phyloP scores from a whole-genome alignment of 768 basidiomycete genomes.

The Cyclocybe aegerita region DNA sequence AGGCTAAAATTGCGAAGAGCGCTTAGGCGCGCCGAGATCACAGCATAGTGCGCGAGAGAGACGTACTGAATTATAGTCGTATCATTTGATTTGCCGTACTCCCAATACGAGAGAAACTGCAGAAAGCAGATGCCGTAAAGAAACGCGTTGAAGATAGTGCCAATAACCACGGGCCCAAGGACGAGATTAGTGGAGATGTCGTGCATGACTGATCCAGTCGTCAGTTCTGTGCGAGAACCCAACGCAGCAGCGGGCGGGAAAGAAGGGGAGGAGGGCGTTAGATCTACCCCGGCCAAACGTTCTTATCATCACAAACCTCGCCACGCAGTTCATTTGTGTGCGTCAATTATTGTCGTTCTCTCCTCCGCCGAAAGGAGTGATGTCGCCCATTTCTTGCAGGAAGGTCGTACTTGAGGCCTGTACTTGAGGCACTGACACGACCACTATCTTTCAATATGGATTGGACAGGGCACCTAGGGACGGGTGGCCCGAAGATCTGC shows the following conservation, averaged over 20 bases:
- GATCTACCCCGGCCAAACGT: no score
- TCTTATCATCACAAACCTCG: no score
- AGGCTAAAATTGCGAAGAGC: slow-evolving; percentile 7
- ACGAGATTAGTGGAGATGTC: slow-evolving; percentile 3
- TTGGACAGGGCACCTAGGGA: no score
- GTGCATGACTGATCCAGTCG: neutral
- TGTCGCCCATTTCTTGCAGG: no score
- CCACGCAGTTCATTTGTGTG: no score
- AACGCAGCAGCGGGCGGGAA: neutral
- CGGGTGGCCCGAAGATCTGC: no score
- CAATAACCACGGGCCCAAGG: slow-evolving; percentile 25
- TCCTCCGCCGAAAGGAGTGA: no score
- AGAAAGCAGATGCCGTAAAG: slow-evolving; percentile 23
- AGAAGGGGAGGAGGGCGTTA: no score
- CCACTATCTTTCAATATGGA: no score
- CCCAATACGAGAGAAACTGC: slow-evolving; percentile 23
- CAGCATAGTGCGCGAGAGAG: neutral
- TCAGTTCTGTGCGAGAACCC: neutral
- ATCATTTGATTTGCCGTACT: slow-evolving; percentile 9
- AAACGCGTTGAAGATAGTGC: slow-evolving; percentile 18
- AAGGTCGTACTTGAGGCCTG: no score
- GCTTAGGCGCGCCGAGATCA: neutral
- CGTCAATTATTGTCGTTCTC: no score
- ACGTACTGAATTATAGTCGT: slow-evolving; percentile 10
- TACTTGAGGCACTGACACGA: no score